A percentile compares a stretch with the other conserved stretches of the same genome.
These are phyloP conservation scores for Rhizophagus prolifer DNA, from an alignment of 192 early-diverging fungal genomes.

Conservation along the genomic window DNA sequence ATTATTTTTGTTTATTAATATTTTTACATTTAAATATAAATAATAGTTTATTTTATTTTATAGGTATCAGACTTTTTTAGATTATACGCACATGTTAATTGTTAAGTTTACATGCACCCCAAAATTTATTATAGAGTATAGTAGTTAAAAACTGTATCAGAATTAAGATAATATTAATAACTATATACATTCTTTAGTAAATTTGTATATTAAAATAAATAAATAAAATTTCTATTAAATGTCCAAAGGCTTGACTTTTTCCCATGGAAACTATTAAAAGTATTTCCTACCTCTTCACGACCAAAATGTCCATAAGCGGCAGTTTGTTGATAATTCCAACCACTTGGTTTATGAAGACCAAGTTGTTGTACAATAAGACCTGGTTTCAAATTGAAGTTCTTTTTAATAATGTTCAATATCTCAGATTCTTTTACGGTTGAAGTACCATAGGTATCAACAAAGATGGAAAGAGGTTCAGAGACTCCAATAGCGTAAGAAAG, in stretches of 20 bases:
- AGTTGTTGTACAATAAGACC: constrained; percentile 98
- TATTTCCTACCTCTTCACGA: constrained; percentile 60
- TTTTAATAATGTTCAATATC: constrained; percentile 90
- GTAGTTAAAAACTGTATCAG: too few species aligned
- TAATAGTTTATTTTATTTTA: too few species aligned
- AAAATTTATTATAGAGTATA: too few species aligned
- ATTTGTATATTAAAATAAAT: too few species aligned
- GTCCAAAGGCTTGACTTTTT: neutral
- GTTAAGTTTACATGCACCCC: too few species aligned
- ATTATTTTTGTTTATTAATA: too few species aligned
- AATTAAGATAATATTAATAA: too few species aligned
- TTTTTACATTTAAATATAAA: too few species aligned
- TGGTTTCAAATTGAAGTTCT: constrained; percentile 99
- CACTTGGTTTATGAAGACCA: constrained; percentile 89
- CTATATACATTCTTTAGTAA: too few species aligned
- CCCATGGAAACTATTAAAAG: constrained; percentile 18
- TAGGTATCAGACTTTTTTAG: too few species aligned
- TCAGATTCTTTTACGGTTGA: constrained; percentile 86
- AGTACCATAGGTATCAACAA: constrained; percentile 96
- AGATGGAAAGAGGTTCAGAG: constrained; percentile 94
- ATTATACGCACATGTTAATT: too few species aligned
- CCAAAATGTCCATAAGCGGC: constrained; percentile 96
- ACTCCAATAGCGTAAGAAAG: constrained; percentile 99
- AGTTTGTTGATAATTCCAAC: constrained; percentile 85
- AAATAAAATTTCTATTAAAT: too few species aligned